Evolutionary conservation across 768 basidiomycete species (phyloP).

Genomic region (Candolleomyces eurysporus): DNA sequence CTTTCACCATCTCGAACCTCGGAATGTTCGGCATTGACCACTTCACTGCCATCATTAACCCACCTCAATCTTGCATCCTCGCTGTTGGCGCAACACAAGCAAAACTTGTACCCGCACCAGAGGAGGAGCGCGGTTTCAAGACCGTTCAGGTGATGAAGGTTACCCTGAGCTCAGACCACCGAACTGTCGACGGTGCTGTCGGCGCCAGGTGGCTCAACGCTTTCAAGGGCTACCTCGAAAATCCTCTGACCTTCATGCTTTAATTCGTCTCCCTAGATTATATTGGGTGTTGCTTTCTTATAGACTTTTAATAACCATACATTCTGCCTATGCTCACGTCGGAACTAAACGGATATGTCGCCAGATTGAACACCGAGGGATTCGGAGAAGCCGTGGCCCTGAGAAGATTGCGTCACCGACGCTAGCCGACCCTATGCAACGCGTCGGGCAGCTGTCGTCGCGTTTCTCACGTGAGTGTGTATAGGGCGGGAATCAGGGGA

Average conservation of each 20-base stretch:
- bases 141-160: conserved; percentile 91
- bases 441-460: too few species aligned
- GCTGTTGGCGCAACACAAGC: conserved; percentile 88
- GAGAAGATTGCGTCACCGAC: too few species aligned
- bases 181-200: conserved; percentile 94
- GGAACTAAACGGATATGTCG: background rate
- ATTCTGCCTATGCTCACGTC: background rate
- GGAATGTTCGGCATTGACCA: conserved; percentile 96
- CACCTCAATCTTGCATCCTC: conserved; percentile 96
- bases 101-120: conserved; percentile 83
- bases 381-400: too few species aligned
- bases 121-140: conserved; percentile 95
- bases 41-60: conserved; percentile 99
- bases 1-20: conserved; percentile 98
- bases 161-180: conserved; percentile 92
- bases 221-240: conserved; percentile 96
- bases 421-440: too few species aligned
- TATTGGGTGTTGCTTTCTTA: conserved; percentile 8
- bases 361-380: too few species aligned
- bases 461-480: too few species aligned
- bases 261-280: conserved; percentile 34
- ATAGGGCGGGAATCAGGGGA: too few species aligned
- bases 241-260: conserved; percentile 95
- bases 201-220: conserved; percentile 90
- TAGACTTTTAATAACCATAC: background rate